Evolutionary conservation across 129 eudicot genomes (phyloP).

Genomic region (Calendula officinalis): DNA sequence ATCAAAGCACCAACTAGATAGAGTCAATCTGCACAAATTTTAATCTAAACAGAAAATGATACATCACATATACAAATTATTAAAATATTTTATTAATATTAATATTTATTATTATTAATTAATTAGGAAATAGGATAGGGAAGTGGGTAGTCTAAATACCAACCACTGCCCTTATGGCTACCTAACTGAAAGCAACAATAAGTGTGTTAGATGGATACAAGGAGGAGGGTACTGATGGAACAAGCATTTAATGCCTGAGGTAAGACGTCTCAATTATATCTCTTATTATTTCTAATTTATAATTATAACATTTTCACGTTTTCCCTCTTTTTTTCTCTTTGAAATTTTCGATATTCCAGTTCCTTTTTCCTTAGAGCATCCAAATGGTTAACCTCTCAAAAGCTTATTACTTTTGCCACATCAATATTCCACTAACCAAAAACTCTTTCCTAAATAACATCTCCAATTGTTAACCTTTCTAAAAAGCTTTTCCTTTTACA

Average conservation of each 20-base stretch:
- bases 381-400: too few relatives aligned
- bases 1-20: too few relatives aligned
- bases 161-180: conserved; percentile 49
- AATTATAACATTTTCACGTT: background rate
- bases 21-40: background rate
- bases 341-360: too few relatives aligned
- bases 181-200: conserved; percentile 48
- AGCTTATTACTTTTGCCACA: too few relatives aligned
- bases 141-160: conserved; percentile 43
- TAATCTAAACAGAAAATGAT: background rate
- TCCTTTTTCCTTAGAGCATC: too few relatives aligned
- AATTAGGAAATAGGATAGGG: conserved; percentile 27
- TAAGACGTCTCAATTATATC: conserved; percentile 37
- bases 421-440: too few relatives aligned
- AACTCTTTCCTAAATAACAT: too few relatives aligned
- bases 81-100: background rate
- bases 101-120: background rate
- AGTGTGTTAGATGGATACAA: conserved; percentile 39
- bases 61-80: background rate
- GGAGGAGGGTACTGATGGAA: conserved; percentile 33
- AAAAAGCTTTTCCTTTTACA: too few relatives aligned
- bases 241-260: conserved; percentile 47
- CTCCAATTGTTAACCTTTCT: too few relatives aligned
- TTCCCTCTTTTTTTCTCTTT: too few relatives aligned
- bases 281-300: background rate